These are phyloP conservation scores for Taiwanofungus camphoratus DNA, from an alignment of 1,284 basidiomycete species.

Conservation along the genomic window DNA sequence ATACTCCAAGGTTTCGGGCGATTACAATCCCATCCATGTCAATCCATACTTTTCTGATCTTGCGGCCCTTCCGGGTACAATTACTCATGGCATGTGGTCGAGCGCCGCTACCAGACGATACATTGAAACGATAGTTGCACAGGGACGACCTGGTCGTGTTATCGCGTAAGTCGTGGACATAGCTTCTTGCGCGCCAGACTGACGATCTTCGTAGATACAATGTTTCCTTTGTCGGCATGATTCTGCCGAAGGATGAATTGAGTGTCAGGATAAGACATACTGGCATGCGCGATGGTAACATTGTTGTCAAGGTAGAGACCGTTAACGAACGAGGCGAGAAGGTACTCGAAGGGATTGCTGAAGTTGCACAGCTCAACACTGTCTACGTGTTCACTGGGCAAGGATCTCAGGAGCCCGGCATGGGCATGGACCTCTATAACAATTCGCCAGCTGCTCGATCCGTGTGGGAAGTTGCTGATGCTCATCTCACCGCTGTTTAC, in stretches of 20 bases:
- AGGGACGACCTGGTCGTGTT: slow-evolving; percentile 89
- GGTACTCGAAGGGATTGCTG: slow-evolving; percentile 88
- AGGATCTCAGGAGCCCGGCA: slow-evolving; percentile 96
- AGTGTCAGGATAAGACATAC: slow-evolving; percentile 86
- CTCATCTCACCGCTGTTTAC: slow-evolving; percentile 89
- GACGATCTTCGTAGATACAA: slow-evolving; percentile 59
- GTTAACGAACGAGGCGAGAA: slow-evolving; percentile 84
- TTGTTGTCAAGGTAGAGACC: slow-evolving; percentile 89
- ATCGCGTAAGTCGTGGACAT: slow-evolving; percentile 56
- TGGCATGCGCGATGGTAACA: slow-evolving; percentile 89
- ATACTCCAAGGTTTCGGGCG: slow-evolving; percentile 93
- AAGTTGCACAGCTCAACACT: slow-evolving; percentile 89
- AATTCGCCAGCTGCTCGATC: slow-evolving; percentile 89
- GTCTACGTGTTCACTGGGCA: slow-evolving; percentile 99
- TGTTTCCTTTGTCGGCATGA: slow-evolving; percentile 94
- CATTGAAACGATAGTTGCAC: slow-evolving; percentile 91
- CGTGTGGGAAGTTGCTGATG: slow-evolving; percentile 96
- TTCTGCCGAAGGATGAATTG: slow-evolving; percentile 89
- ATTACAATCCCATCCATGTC: slow-evolving; percentile 97
- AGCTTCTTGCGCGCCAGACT: slow-evolving; percentile 9
- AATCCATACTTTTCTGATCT: slow-evolving; percentile 98
- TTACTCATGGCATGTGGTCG: slow-evolving; percentile 97
- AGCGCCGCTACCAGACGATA: slow-evolving; percentile 92
- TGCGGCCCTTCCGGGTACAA: slow-evolving; percentile 91
- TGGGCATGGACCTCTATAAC: slow-evolving; percentile 99